These are phyloP conservation scores for Bruguiera hainesii DNA, from an alignment of 441 rosid species.

Conservation along the genomic window DNA sequence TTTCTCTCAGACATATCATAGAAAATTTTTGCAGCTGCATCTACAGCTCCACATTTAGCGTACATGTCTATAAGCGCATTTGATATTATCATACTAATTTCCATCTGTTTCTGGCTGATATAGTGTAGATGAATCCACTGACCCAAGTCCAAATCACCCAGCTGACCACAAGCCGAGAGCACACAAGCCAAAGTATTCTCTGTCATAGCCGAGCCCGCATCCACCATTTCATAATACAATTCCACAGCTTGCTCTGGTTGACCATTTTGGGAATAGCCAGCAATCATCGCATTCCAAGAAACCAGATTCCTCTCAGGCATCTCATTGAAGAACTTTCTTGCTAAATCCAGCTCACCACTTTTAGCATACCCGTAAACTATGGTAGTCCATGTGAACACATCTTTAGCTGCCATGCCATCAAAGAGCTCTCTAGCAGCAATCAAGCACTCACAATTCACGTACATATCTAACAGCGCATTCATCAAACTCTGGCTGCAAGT, in stretches of 20 bases:
- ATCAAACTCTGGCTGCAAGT: conserved; percentile 7
- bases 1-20: conserved; percentile 1
- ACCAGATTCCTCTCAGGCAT: conserved; percentile 16
- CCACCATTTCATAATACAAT: conserved; percentile 1
- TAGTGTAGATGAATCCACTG: conserved; percentile 8
- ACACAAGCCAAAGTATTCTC: conserved; percentile 14
- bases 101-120: neutral
- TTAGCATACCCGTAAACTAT: conserved; percentile 17
- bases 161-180: conserved; percentile 14
- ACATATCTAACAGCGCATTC: conserved; percentile 15
- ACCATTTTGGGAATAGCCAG: conserved; percentile 8
- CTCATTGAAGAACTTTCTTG: conserved; percentile 10
- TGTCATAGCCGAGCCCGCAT: neutral
- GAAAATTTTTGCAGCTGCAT: conserved; percentile 11
- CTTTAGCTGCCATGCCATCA: conserved; percentile 4
- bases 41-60: conserved; percentile 11
- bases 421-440: neutral
- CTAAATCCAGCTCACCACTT: conserved; percentile 4
- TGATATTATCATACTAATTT: conserved; percentile 1
- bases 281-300: conserved; percentile 19
- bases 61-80: conserved; percentile 14
- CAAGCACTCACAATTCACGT: conserved; percentile 13
- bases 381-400: conserved; percentile 16
- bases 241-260: conserved; percentile 10
- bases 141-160: conserved; percentile 9